Percentiles rank a stretch among this genome's conserved stretches.
These are phyloP conservation scores for Trebouxia sp. DNA, from an alignment of 139 green algal species.

Conservation along the genomic window DNA sequence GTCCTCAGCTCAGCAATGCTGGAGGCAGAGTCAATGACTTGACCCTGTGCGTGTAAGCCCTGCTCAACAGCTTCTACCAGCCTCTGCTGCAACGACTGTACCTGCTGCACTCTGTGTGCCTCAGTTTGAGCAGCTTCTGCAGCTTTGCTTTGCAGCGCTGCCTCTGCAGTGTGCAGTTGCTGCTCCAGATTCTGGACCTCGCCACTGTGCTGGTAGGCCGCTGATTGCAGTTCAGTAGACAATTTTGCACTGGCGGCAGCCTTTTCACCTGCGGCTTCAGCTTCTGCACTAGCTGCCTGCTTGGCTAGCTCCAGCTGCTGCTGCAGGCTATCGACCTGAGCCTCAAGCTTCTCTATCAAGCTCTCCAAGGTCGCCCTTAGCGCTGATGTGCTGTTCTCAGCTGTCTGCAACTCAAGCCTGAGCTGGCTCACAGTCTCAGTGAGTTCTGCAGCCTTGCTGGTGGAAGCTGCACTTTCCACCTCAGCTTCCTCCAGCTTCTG, in stretches of 20 bases:
- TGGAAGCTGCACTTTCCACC: not conserved
- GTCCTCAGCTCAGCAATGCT: not conserved
- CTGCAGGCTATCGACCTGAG: not conserved
- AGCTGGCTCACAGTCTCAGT: not conserved
- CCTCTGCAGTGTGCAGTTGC: not conserved
- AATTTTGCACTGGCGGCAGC: not conserved
- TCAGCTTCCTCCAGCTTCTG: not conserved
- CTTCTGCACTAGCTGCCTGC: not conserved
- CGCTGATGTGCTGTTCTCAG: not conserved
- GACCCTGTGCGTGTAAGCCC: not conserved
- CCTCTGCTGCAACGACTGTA: not conserved
- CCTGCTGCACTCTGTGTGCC: not conserved
- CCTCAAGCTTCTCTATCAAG: not conserved
- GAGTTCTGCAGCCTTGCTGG: not conserved
- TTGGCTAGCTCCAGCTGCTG: not conserved
- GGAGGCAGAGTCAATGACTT: not conserved
- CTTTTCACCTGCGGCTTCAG: not conserved
- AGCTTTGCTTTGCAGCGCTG: not conserved
- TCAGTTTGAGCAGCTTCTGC: not conserved
- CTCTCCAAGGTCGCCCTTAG: not conserved
- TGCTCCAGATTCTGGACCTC: not conserved
- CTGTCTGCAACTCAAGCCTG: not conserved
- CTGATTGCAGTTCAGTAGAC: not conserved
- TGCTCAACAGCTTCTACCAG: not conserved
- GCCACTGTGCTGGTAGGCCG: not conserved